Percentiles rank a stretch among this genome's conserved stretches.
phyloP scores from a whole-genome alignment of 1,284 basidiomycete species.

The Cutaneotrichosporon daszewskae region DNA sequence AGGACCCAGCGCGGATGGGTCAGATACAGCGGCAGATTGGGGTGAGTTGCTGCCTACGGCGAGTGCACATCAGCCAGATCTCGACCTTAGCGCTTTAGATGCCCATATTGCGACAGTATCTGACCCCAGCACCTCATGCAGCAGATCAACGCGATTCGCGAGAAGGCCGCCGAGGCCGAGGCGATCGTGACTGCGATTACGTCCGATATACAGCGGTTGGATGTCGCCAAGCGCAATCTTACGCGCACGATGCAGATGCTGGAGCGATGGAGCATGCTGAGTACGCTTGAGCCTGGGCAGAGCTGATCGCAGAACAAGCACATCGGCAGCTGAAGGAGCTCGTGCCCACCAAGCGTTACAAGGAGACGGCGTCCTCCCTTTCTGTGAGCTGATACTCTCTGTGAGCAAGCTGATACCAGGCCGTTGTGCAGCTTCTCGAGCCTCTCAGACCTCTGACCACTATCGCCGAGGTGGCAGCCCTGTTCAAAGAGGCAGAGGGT shows the following conservation, averaged over 20 bases:
- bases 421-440: constrained; percentile 74
- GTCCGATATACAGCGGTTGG: constrained; percentile 90
- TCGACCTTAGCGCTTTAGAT: too few species aligned
- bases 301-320: constrained; percentile 60
- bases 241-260: constrained; percentile 82
- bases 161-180: constrained; percentile 93
- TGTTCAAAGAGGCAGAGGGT: constrained; percentile 72
- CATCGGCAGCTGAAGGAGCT: constrained; percentile 73
- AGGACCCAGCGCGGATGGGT: constrained; percentile 78
- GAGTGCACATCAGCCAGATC: too few species aligned
- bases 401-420: too few species aligned
- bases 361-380: constrained; percentile 74
- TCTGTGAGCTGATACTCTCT: too few species aligned
- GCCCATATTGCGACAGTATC: not conserved
- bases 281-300: constrained; percentile 52
- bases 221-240: constrained; percentile 90
- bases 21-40: constrained; percentile 89
- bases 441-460: constrained; percentile 70
- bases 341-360: constrained; percentile 69
- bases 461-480: constrained; percentile 66
- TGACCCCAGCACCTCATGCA: constrained; percentile 70
- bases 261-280: constrained; percentile 88
- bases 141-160: constrained; percentile 88
- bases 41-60: constrained; percentile 51
- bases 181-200: constrained; percentile 93